Conservation (phyloP, 2,329 filamentous ascomycete genomes). For the Didymellaceae sp. region DNA sequence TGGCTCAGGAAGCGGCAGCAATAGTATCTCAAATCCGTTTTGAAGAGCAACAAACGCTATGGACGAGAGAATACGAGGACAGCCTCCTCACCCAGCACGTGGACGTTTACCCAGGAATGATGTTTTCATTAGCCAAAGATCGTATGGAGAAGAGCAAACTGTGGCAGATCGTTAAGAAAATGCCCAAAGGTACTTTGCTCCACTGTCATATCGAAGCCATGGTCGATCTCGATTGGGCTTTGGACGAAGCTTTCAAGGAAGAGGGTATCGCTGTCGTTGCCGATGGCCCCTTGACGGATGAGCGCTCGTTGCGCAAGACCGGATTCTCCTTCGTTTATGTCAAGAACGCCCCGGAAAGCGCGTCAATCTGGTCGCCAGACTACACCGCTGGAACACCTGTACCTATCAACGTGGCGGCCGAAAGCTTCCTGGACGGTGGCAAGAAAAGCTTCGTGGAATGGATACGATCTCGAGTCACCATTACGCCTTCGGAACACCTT, state of each 20-base stretch:
- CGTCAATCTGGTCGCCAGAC: constrained; percentile 68
- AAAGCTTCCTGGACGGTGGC: constrained; percentile 76
- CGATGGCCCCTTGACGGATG: constrained; percentile 62
- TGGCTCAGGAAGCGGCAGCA: constrained; percentile 76
- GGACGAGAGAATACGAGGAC: constrained; percentile 77
- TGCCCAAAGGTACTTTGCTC: constrained; percentile 88
- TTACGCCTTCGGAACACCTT: constrained; percentile 74
- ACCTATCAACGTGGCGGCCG: constrained; percentile 67
- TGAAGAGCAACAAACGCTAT: constrained; percentile 76
- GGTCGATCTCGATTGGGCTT: constrained; percentile 83
- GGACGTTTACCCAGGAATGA: constrained; percentile 85
- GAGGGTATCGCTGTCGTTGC: constrained; percentile 76
- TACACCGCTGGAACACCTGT: constrained; percentile 69
- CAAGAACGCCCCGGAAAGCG: constrained; percentile 48
- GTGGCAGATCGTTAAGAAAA: constrained; percentile 81
- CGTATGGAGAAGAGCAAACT: constrained; percentile 83
- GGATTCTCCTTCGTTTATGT: constrained; percentile 65
- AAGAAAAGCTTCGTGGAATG: constrained; percentile 75
- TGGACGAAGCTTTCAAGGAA: constrained; percentile 72
- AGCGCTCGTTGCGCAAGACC: constrained; percentile 61
- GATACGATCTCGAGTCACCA: constrained; percentile 75
- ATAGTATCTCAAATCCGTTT: constrained; percentile 82
- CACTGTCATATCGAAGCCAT: constrained; percentile 93
- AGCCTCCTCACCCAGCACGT: constrained; percentile 68
- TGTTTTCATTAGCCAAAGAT: constrained; percentile 87